A percentile compares a stretch with the other conserved stretches of the same genome.
phyloP scores from a whole-genome alignment of 352 stramenopile genomes.

The Globisporangium parvum region DNA sequence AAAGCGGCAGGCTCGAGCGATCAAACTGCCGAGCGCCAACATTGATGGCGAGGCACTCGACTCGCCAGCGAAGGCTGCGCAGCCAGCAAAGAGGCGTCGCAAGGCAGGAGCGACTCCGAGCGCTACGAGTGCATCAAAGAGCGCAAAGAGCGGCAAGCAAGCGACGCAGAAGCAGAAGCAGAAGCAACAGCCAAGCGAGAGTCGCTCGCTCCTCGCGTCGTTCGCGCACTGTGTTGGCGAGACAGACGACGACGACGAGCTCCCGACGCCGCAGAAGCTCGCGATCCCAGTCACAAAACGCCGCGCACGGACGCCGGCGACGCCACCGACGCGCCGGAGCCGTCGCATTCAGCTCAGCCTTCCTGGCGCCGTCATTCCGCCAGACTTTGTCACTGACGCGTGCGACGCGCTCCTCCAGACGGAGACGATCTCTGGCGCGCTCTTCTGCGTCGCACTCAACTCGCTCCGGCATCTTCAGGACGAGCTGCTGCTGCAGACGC shows the following conservation, averaged over 20 bases:
- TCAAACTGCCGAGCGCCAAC: slow-evolving; percentile 20
- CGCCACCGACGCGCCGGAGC: background rate
- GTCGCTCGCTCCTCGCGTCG: slow-evolving; percentile 6
- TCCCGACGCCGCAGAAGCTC: slow-evolving; percentile 10
- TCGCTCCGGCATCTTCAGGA: slow-evolving; percentile 18
- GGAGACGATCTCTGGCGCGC: slow-evolving; percentile 34
- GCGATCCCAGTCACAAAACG: slow-evolving; percentile 8
- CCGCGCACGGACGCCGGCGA: background rate
- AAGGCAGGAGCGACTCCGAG: background rate
- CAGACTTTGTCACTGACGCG: slow-evolving; percentile 20
- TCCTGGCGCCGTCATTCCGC: background rate
- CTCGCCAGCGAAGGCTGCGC: slow-evolving; percentile 30
- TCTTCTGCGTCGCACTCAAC: slow-evolving; percentile 36
- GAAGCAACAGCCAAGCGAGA: too few species aligned
- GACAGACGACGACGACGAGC: slow-evolving; percentile 2
- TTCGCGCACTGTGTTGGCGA: slow-evolving; percentile 7
- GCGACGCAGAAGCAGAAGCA: background rate
- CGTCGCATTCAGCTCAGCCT: slow-evolving; percentile 3
- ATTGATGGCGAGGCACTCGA: slow-evolving; percentile 31
- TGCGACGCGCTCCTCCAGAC: slow-evolving; percentile 32
- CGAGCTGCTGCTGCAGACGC: background rate
- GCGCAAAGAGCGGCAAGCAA: background rate
- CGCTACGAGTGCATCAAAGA: background rate
- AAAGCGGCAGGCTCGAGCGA: slow-evolving; percentile 31
- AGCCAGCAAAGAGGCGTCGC: slow-evolving; percentile 26